Base-by-base conservation (phyloP, 1,284 basidiomycete genomes). In the Papiliotrema flavescens region DNA sequence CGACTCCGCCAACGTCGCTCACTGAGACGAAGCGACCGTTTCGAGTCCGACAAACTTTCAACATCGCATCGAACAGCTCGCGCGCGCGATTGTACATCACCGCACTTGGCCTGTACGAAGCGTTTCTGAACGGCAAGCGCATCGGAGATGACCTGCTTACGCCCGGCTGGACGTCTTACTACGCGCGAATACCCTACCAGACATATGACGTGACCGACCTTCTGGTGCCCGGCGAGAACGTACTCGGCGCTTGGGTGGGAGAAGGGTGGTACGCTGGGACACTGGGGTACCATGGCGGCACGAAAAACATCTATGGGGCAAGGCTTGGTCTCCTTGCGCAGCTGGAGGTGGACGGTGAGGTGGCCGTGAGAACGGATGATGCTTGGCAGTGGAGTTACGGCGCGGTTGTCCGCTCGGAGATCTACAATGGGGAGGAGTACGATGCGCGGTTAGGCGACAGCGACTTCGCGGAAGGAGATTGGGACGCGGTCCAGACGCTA, bases 131-230 rank as follows among this genome's bases (percentile, higher is more conserved):
- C 54, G 74, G 69, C 11, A 39, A 55, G 11, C 45, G 41, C 2
- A 58, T 76, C 9, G 67, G 66, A 24, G 66, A 73, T 42, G 65
- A 74, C 6, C 51, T 67, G 19, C 57, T 76, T 5, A 55, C 70
- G 0, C 74, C 74, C 1, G 74, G 74, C 20, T 74, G 72, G 72
- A 63, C 63, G 32, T 56, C 52, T 22, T 76, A 76, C 58, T 43
- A 57, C 13, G 53, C 69, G 53, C 67, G 62, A n/a, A 60, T 70
- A 2, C 41, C 56, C 19, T 74, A 71, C 49, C 72, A 72, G 56
- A 62, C 56, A 0, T 67, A 63, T 54, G 70, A 73, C 42, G 52
- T 76, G 26, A 41, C 61, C 2, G 9, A 34, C 1, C 34, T 64
- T 2, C 53, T 69, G 17, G 17, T 44, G 14, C 2, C 40, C 1